phyloP scores from a whole-genome alignment of 805 yeast genomes.

The Ogataea nakhonphanomensis region DNA sequence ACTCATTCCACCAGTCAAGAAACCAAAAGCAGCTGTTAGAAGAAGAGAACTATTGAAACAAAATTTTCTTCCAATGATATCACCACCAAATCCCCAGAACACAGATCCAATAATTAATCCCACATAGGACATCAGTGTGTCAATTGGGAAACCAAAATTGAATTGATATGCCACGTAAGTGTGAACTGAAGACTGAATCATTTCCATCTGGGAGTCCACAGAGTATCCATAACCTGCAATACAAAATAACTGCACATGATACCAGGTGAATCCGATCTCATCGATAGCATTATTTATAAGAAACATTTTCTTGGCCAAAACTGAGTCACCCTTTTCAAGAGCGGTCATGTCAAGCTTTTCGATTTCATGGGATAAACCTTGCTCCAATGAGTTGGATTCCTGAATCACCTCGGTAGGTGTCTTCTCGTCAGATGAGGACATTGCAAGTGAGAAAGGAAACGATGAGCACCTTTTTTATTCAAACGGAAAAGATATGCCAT shows the following conservation, averaged over 20 bases:
- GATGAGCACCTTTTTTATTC: too few relatives aligned
- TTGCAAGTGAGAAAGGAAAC: too few relatives aligned
- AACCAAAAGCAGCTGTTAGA: constrained; percentile 42
- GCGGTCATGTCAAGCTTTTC: constrained; percentile 18
- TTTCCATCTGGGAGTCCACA: constrained; percentile 49
- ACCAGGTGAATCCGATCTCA: constrained; percentile 59
- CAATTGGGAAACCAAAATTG: constrained; percentile 36
- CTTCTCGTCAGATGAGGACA: not conserved
- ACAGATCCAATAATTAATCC: constrained; percentile 49
- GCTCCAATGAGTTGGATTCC: constrained; percentile 7
- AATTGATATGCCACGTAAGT: constrained; percentile 40
- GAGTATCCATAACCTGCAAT: constrained; percentile 57
- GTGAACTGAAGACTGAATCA: constrained; percentile 45
- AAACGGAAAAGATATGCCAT: too few relatives aligned
- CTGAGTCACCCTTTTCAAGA: constrained; percentile 33
- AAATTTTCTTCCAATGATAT: constrained; percentile 45
- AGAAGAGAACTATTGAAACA: constrained; percentile 47
- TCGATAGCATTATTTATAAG: constrained; percentile 53
- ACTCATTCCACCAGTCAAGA: constrained; percentile 46
- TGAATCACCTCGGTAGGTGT: not conserved
- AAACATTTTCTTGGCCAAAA: constrained; percentile 38
- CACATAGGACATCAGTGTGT: constrained; percentile 42
- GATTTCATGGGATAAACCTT: constrained; percentile 13
- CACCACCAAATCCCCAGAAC: constrained; percentile 53
- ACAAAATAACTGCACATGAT: constrained; percentile 46